phyloP scores from a whole-genome alignment of 148 eudicot genomes.

The Pouteria glomerata region DNA sequence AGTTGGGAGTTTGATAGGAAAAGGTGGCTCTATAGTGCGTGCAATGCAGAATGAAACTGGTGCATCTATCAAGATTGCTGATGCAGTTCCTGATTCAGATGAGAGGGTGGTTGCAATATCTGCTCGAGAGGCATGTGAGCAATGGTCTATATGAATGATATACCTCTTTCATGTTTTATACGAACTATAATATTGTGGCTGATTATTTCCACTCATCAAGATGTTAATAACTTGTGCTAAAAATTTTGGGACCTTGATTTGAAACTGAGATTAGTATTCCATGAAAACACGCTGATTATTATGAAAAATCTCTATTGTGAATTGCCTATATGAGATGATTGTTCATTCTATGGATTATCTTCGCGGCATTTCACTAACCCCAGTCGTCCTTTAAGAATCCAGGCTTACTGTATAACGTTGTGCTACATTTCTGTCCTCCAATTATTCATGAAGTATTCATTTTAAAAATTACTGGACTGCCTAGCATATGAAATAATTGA shows the following conservation, averaged over 20 bases:
- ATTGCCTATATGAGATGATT: not conserved
- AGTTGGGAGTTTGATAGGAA: slow-evolving; percentile 57
- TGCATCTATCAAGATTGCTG: slow-evolving; percentile 53
- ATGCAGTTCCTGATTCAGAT: slow-evolving; percentile 42
- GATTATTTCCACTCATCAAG: not conserved
- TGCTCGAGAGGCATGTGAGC: slow-evolving; percentile 52
- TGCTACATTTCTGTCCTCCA: not conserved
- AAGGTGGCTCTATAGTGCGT: slow-evolving; percentile 46
- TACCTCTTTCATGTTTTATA: not conserved
- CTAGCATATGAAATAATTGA: not conserved
- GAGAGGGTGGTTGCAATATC: slow-evolving; percentile 50
- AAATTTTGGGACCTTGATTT: not conserved
- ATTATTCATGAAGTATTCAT: not conserved
- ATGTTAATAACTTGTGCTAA: not conserved
- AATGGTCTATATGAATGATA: not conserved
- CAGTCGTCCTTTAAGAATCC: not conserved
- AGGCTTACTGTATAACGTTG: not conserved
- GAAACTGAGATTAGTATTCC: not conserved
- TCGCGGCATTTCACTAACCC: not conserved
- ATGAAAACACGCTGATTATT: not conserved
- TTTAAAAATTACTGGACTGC: not conserved
- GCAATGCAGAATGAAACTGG: slow-evolving; percentile 50
- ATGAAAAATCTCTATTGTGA: not conserved
- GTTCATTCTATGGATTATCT: not conserved
- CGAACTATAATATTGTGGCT: not conserved